phyloP scores from a whole-genome alignment of 345 rosid species.

The Eucalyptus albens region DNA sequence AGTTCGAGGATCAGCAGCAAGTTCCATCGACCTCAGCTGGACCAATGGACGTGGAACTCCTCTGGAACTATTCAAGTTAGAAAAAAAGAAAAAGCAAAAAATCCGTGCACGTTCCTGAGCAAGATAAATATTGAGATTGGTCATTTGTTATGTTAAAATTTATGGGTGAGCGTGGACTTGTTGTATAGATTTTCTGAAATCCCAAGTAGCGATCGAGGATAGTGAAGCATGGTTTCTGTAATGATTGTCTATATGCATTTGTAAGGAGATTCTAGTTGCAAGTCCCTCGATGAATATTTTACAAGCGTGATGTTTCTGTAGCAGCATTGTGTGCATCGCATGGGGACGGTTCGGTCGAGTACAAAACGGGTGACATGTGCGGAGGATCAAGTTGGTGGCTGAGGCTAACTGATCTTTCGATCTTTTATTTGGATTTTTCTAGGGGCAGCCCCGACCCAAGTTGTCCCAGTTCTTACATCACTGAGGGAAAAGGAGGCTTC shows the following conservation, averaged over 20 bases:
- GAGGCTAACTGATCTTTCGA: constrained; percentile 1
- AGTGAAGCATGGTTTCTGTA: background rate
- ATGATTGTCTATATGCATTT: background rate
- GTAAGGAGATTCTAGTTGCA: background rate
- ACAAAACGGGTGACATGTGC: constrained; percentile 9
- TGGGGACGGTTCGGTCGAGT: background rate
- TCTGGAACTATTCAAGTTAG: constrained; percentile 51
- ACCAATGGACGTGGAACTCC: constrained; percentile 28
- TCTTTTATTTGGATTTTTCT: background rate
- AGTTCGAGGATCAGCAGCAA: constrained; percentile 26
- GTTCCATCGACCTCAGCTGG: constrained; percentile 37
- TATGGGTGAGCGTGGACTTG: background rate
- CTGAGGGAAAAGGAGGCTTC: background rate
- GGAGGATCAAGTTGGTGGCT: constrained; percentile 33
- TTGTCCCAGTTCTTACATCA: constrained; percentile 14
- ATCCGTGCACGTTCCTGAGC: background rate
- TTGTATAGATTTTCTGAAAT: background rate
- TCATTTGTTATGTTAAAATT: background rate
- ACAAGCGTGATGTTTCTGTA: background rate
- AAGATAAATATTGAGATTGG: background rate
- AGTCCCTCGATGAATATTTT: background rate
- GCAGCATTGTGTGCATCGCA: background rate
- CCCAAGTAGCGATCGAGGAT: background rate
- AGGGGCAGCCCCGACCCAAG: background rate
- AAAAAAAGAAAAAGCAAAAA: no score